Percentiles rank a stretch among this genome's conserved stretches.
These are phyloP conservation scores for Cladosporium velox DNA, from an alignment of 2,329 filamentous ascomycete species.

Conservation along the genomic window DNA sequence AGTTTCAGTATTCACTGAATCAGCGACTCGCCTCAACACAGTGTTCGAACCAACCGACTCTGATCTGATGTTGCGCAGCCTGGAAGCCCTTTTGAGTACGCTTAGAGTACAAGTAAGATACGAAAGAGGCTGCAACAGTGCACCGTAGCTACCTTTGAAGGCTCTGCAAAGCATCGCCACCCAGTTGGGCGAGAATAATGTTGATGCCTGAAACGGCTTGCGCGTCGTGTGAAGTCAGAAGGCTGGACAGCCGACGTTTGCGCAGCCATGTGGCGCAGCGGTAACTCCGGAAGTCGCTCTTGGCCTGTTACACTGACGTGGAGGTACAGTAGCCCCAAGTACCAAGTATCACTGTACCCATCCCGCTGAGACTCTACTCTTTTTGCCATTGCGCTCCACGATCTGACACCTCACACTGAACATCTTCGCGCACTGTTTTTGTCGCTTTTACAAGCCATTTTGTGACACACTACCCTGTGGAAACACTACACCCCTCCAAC, in stretches of 20 bases:
- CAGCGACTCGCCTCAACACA: too few species aligned
- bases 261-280: constrained; percentile 10
- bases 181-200: not conserved
- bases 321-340: not conserved
- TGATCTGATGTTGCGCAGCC: not conserved
- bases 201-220: constrained; percentile 20
- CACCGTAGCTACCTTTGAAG: not conserved
- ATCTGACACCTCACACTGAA: not conserved
- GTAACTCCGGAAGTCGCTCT: constrained; percentile 3
- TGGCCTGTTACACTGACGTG: constrained; percentile 18
- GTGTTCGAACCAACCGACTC: too few species aligned
- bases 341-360: constrained; percentile 1
- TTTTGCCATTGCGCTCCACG: constrained; percentile 15
- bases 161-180: constrained; percentile 5
- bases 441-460: not conserved
- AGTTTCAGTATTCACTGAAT: not conserved
- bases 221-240: constrained; percentile 9
- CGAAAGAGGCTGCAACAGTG: not conserved
- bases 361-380: constrained; percentile 8
- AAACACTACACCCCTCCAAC: not conserved
- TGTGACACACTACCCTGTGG: not conserved
- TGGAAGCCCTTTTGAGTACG: too few species aligned
- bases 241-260: not conserved
- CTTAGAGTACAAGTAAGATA: not conserved
- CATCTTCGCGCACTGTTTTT: constrained; percentile 6